Base-by-base conservation (phyloP, 805 yeast genomes). In the Monosporozyma solicola region DNA sequence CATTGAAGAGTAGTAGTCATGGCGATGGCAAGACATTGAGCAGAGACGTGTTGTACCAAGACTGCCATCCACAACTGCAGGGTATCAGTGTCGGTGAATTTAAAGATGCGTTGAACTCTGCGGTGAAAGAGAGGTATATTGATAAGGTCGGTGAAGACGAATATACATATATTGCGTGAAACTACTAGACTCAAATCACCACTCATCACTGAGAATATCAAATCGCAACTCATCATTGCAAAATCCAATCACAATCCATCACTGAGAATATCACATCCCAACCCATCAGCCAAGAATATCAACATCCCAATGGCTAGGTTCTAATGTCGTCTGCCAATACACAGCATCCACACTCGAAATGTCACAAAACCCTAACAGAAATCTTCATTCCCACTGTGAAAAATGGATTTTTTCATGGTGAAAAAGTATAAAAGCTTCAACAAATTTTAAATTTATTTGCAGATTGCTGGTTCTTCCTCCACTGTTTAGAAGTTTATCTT, bases 31-130 rank as follows among this genome's bases (percentile, higher is more conserved):
- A n/a, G 20, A n/a, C 24, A 16, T 41, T 60, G 11, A 39, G 55
- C 8, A 54, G 51, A 37, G 55, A 56, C 11, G 51, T 47, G 9
- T 49, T 66, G 16, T 41, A 53, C 6, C 51, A 53, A 2, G 41
- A 46, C 16, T 61, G 61, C 5, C 51, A 55, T 11, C 20, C 48
- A 2, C 62, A 60, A 37, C 41, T 58, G 3, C 51, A 48, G 9
- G 70, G 69, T 0, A 53, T 59, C 43, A 67, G 70, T 55, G 53
- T 64, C 1, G 70, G 71, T 20, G 71, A 67, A 27, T 65, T 66
- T 51, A 64, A 58, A 45, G 66, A 63, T n/a, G 69, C 69, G 5
- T 47, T 67, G 20, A 32, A 57, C 2, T 54, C 51, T 20, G 25
- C 50, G 3, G 45, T 57, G 3, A 16, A 44, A 1, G 63, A 60